phyloP scores from a whole-genome alignment of 2,329 filamentous ascomycete species.

The Colletotrichum destructivum region DNA sequence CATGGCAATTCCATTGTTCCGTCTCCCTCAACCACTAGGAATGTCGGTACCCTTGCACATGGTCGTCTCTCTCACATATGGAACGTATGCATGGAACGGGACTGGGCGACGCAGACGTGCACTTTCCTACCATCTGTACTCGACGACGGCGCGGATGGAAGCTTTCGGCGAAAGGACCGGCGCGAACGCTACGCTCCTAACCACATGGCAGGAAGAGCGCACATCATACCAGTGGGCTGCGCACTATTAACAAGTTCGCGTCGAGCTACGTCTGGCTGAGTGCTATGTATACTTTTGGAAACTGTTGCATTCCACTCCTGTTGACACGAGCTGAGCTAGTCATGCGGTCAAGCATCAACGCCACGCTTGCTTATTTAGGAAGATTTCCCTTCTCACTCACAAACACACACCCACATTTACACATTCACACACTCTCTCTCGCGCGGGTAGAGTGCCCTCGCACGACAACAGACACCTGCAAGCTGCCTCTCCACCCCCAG shows the following conservation, averaged over 20 bases:
- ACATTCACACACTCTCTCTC: background rate
- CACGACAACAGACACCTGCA: constrained; percentile 32
- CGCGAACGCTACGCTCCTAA: constrained; percentile 3
- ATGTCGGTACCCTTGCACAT: background rate
- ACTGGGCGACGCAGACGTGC: background rate
- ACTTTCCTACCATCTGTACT: background rate
- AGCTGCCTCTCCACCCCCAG: constrained; percentile 31
- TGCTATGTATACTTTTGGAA: constrained; percentile 23
- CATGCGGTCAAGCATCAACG: constrained; percentile 11
- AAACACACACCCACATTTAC: too few species aligned
- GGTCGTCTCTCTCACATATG: background rate
- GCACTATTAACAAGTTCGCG: constrained; percentile 33
- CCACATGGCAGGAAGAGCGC: constrained; percentile 34
- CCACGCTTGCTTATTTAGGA: constrained; percentile 27
- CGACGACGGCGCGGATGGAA: constrained; percentile 17
- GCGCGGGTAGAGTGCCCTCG: constrained; percentile 10
- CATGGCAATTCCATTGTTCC: constrained; percentile 9
- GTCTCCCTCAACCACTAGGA: background rate
- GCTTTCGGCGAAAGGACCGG: constrained; percentile 18
- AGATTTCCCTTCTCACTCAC: too few species aligned
- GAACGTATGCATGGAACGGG: background rate
- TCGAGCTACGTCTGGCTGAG: constrained; percentile 15
- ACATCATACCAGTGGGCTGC: constrained; percentile 16
- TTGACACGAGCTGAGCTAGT: constrained; percentile 8
- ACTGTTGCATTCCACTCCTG: constrained; percentile 14